Evolutionary conservation across 306 rosid genomes (phyloP).

Genomic region (Carpinus viminea): DNA sequence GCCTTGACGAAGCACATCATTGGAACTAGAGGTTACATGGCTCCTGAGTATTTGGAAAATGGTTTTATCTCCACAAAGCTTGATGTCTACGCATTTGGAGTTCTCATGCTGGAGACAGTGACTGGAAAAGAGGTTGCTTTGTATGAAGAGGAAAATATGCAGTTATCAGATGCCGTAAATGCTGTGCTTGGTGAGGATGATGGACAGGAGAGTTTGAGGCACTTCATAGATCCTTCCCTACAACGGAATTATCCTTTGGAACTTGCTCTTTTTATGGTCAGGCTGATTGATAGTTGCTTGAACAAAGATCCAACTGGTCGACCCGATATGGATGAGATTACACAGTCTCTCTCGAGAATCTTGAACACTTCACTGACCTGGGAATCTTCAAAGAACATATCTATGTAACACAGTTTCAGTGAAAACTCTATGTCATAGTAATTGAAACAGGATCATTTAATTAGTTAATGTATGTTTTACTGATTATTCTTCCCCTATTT

Average conservation of each 20-base stretch:
- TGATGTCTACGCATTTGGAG: constrained; percentile 84
- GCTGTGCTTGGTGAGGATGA: constrained; percentile 31
- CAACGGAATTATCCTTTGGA: constrained; percentile 55
- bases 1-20: constrained; percentile 74
- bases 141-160: constrained; percentile 36
- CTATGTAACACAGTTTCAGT: constrained; percentile 17
- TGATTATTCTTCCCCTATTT: neutral
- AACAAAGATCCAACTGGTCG: constrained; percentile 59
- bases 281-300: constrained; percentile 49
- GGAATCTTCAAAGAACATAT: constrained; percentile 49
- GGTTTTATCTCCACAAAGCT: constrained; percentile 77
- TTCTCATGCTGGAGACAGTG: constrained; percentile 61
- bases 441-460: constrained; percentile 9
- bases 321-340: constrained; percentile 73
- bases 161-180: constrained; percentile 37
- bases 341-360: constrained; percentile 50
- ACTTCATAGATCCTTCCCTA: constrained; percentile 59
- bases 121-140: constrained; percentile 70
- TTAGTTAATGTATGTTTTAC: neutral
- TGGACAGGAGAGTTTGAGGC: constrained; percentile 43
- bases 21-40: constrained; percentile 89
- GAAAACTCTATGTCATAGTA: constrained; percentile 6
- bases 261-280: constrained; percentile 50
- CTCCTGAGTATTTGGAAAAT: constrained; percentile 86
- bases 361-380: constrained; percentile 60